Evolutionary conservation across 441 rosid genomes (phyloP), one percentile per base, ranked within the genome.

Genomic region (Hypseocharis bilobata): DNA sequence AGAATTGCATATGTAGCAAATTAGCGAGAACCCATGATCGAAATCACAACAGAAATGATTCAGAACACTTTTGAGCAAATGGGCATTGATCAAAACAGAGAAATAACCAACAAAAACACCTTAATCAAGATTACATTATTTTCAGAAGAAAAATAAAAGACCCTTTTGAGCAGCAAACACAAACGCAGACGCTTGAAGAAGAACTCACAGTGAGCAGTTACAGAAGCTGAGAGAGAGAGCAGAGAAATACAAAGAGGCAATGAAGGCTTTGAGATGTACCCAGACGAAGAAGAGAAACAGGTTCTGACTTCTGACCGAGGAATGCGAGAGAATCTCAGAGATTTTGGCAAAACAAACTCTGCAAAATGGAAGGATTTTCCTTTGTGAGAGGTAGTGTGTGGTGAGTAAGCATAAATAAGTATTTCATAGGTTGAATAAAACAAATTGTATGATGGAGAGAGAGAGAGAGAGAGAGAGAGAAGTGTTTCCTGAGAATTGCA

Each of bases 21-120:
- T 69, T 78, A 84, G 72, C 88, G 88, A 71, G 54, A 75, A 70
- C 40, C 68, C 86, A 82, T 82, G 72, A 54, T 64, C 52, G 70
- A 72, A 64, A 70, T 51, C 62, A 60, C 59, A 64, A 14, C 10
- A 64, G 63, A 29, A 65, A 28, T 40, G 65, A 57, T 63, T 78
- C 28, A 68, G 17, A 60, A 19, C 47, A 72, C 54, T 47, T 32
- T 20, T 28, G 54, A 62, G 49, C 65, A 80, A 74, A 75, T 42
- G 84, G 77, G 70, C 77, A 75, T 74, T 56, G 64, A 71, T 60
- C 45, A 32, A 70, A 80, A 69, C 60, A 72, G 28, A 49, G 60
- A 55, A 63, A 51, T 42, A 68, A 63, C 20, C 29, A 29, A 66
- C n/a, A 40, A 64, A 7, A 68, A 67, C 52, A 32, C 51, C 20